Evolutionary conservation across 176 grass and related monocot species (phyloP).

Genomic region (Pontederia paniculata): DNA sequence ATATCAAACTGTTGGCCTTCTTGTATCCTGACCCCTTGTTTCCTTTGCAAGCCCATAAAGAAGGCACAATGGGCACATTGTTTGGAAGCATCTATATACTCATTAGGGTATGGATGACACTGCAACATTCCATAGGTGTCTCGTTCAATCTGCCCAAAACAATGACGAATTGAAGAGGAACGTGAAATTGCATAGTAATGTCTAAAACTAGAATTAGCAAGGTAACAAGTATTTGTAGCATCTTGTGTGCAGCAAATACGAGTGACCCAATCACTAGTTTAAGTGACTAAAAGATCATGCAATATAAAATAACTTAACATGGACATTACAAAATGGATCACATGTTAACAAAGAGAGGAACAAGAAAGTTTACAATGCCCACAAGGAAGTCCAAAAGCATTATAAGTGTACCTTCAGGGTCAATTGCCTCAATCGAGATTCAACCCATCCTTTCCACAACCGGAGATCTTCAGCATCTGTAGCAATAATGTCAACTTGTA

Average conservation of each 20-base stretch:
- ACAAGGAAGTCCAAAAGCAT: background rate
- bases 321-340: background rate
- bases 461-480: constrained; percentile 74
- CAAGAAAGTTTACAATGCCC: background rate
- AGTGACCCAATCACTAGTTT: no score
- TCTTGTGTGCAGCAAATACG: no score
- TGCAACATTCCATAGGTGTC: constrained; percentile 85
- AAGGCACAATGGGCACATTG: constrained; percentile 85
- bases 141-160: constrained; percentile 63
- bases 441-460: constrained; percentile 96
- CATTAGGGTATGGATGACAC: constrained; percentile 90
- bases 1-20: constrained; percentile 99
- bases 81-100: constrained; percentile 61
- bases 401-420: constrained; percentile 58
- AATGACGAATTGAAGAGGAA: background rate
- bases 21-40: constrained; percentile 77
- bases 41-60: constrained; percentile 92
- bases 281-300: no score
- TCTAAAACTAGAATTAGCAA: background rate
- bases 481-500: constrained; percentile 82
- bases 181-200: background rate
- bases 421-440: constrained; percentile 82
- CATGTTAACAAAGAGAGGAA: background rate
- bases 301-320: no score
- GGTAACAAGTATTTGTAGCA: no score